Evolutionary conservation across 2,329 filamentous ascomycete species (phyloP).

Genomic region (Nemania sp.): DNA sequence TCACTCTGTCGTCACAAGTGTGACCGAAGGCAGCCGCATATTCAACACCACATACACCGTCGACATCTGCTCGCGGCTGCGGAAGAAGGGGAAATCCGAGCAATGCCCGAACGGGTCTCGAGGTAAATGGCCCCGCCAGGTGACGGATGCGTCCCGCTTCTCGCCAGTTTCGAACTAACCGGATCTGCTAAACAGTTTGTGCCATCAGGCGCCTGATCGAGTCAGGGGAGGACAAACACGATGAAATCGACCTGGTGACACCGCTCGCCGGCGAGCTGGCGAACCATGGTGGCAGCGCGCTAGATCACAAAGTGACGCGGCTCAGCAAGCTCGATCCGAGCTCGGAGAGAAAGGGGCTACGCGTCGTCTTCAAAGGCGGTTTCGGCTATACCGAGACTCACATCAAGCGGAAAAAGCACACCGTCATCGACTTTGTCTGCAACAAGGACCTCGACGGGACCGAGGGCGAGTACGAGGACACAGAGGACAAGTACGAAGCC

Average conservation of each 20-base stretch:
- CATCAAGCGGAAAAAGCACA: constrained; percentile 66
- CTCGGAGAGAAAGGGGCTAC: constrained; percentile 70
- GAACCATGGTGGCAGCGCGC: constrained; percentile 58
- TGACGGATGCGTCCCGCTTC: neutral
- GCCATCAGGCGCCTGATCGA: constrained; percentile 67
- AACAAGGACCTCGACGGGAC: constrained; percentile 72
- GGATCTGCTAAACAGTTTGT: constrained; percentile 64
- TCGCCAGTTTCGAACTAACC: neutral
- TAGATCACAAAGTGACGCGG: constrained; percentile 69
- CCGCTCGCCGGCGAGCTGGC: constrained; percentile 75
- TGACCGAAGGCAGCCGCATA: constrained; percentile 56
- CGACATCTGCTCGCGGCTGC: constrained; percentile 73
- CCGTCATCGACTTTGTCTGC: constrained; percentile 85
- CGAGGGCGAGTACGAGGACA: constrained; percentile 68
- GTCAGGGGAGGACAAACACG: constrained; percentile 39
- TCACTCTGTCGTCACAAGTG: constrained; percentile 67
- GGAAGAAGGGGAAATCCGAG: constrained; percentile 61
- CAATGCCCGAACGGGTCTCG: constrained; percentile 72
- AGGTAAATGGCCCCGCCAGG: constrained; percentile 54
- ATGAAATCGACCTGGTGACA: constrained; percentile 61
- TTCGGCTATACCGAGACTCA: constrained; percentile 59
- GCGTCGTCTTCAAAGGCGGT: constrained; percentile 69
- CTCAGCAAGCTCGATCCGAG: constrained; percentile 70
- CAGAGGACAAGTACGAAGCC: constrained; percentile 58
- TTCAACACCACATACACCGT: constrained; percentile 81